Base-by-base conservation (phyloP, 2,329 filamentous ascomycete genomes). In the Cladosporium cucumerinum region DNA sequence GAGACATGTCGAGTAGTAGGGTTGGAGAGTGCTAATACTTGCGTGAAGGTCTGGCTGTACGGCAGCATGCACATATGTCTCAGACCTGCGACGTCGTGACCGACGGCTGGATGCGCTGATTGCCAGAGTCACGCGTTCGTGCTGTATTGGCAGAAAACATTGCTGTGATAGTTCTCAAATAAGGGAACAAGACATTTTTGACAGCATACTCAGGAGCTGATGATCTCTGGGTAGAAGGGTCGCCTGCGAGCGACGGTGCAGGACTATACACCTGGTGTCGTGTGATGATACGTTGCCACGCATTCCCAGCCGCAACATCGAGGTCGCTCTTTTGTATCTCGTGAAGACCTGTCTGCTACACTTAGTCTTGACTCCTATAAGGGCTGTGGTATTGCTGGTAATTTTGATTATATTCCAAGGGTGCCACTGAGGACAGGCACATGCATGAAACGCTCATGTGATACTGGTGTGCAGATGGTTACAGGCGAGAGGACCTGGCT, bases 61-160 rank as follows among this genome's bases (percentile, higher is more conserved):
- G 59, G 59, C 48, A 54, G 59, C 59, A 54, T 61, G 59, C 59
- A 61, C 59, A 61, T 61, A 21, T 61, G 59, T 61, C 59, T 61
- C 59, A 61, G 48, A 61, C 58, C 21, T 52, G 58, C 58, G 30
- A 51, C 58, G 28, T 30, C 58, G 46, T 61, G 58, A 61, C 58
- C 16, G 58, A 36, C 23, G 43, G 36, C 55, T n/a, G 55, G 55
- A n/a, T 58, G 55, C 36, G 23, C 25, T 28, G 55, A 26, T 58
- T 58, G 36, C 34, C 3, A 25, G 12, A 32, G 18, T 34, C 58
- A 61, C 46, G 26, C 49, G 58, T 14, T 52, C 8, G 1, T 46
- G 39, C n/a, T 21, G 10, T 21, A 11, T 21, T 46, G 16, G 7
- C 18, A 5, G 39, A 10, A 21, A 21, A 46, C n/a, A 46, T 11